Evolutionary conservation across 805 yeast genomes (phyloP).

Genomic region (Metschnikowia orientalis): DNA sequence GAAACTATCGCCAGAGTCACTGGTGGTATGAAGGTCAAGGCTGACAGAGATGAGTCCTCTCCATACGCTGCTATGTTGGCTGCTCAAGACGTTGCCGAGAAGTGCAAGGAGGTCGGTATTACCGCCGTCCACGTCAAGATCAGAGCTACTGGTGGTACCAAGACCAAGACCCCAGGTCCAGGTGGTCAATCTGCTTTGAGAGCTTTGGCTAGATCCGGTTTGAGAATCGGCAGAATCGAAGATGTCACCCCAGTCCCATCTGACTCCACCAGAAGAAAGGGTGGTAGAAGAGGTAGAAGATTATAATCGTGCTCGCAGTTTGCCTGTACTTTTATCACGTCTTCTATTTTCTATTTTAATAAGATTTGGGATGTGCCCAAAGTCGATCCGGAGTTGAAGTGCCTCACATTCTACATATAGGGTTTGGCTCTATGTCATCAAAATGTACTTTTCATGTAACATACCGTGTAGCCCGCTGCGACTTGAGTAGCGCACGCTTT

Average conservation of each 20-base stretch:
- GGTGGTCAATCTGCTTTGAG: slow-evolving; percentile 99
- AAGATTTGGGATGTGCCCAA: slow-evolving; percentile 4
- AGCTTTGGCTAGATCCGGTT: slow-evolving; percentile 99
- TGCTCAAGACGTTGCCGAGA: slow-evolving; percentile 98
- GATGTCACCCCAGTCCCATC: slow-evolving; percentile 99
- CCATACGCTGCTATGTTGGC: slow-evolving; percentile 99
- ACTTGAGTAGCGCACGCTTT: neutral
- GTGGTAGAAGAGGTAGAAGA: slow-evolving; percentile 99
- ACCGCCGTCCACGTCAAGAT: slow-evolving; percentile 99
- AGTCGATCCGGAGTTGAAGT: slow-evolving; percentile 11
- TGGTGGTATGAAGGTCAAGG: slow-evolving; percentile 99
- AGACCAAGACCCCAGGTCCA: slow-evolving; percentile 99
- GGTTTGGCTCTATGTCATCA: slow-evolving; percentile 11
- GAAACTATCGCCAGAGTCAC: slow-evolving; percentile 99
- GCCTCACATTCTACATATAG: slow-evolving; percentile 6
- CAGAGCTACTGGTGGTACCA: slow-evolving; percentile 99
- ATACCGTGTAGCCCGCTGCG: neutral
- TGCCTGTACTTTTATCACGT: slow-evolving; percentile 6
- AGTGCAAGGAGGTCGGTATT: slow-evolving; percentile 99
- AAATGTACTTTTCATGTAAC: slow-evolving; percentile 13
- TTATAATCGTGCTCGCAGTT: slow-evolving; percentile 41
- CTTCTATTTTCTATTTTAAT: slow-evolving; percentile 12
- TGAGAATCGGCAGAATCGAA: slow-evolving; percentile 99
- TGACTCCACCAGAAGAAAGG: slow-evolving; percentile 99
- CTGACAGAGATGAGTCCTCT: slow-evolving; percentile 99